Conservation (phyloP, 805 yeast genomes). For the Monosporozyma unispora region DNA sequence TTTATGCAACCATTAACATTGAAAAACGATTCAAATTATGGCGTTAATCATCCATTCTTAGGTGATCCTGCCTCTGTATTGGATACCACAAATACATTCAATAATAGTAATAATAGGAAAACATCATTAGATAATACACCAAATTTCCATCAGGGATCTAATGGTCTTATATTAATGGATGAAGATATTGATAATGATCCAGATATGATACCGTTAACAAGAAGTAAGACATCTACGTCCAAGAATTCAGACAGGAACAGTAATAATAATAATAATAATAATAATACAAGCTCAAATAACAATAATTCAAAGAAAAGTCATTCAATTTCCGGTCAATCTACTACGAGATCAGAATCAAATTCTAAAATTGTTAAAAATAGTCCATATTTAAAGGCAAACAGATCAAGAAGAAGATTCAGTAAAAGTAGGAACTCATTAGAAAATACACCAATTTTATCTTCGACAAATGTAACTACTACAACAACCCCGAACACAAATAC, state of each 20-base stretch:
- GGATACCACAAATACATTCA: not conserved
- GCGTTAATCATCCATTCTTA: slow-evolving; percentile 33
- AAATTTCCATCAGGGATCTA: slow-evolving; percentile 2
- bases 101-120: not conserved
- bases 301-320: not conserved
- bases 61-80: slow-evolving; percentile 43
- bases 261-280: not conserved
- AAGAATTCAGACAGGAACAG: not conserved
- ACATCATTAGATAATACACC: slow-evolving; percentile 3
- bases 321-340: not conserved
- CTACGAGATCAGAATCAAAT: slow-evolving; percentile 6
- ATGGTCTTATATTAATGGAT: not conserved
- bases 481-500: not conserved
- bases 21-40: not conserved
- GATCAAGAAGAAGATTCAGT: slow-evolving; percentile 8
- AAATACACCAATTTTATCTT: not conserved
- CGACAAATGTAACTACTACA: not conserved
- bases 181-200: not conserved
- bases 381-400: slow-evolving; percentile 21
- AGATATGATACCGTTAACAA: not conserved
- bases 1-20: slow-evolving; percentile 8
- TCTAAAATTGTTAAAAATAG: slow-evolving; percentile 28
- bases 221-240: not conserved
- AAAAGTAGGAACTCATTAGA: slow-evolving; percentile 1
- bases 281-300: not conserved